Conservation (phyloP, 2,329 filamentous ascomycete species). For the Davidsoniella virescens region DNA sequence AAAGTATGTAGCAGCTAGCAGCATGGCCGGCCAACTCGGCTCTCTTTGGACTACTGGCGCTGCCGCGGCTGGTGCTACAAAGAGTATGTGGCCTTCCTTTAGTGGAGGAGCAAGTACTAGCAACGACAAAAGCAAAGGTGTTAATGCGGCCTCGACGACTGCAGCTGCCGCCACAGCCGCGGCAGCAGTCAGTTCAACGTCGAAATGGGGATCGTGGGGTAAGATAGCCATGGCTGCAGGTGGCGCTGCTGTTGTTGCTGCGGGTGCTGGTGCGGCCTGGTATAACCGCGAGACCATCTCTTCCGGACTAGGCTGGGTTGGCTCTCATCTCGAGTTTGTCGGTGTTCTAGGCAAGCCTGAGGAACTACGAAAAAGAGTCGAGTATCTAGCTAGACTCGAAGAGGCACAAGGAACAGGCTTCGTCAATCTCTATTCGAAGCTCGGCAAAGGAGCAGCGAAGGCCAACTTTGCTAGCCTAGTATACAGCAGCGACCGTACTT, state of each 20-base stretch:
- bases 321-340: constrained; percentile 85
- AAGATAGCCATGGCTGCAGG: constrained; percentile 75
- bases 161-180: constrained; percentile 19
- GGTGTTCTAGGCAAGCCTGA: constrained; percentile 73
- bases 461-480: constrained; percentile 8
- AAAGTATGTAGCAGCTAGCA: constrained; percentile 60
- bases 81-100: not conserved
- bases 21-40: constrained; percentile 51
- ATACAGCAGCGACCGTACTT: constrained; percentile 44
- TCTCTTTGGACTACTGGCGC: constrained; percentile 39
- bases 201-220: constrained; percentile 63
- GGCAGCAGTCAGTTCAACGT: constrained; percentile 15
- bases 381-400: constrained; percentile 48
- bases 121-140: constrained; percentile 6
- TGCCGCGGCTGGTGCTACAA: not conserved
- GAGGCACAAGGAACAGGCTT: constrained; percentile 57
- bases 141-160: constrained; percentile 17
- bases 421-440: constrained; percentile 70
- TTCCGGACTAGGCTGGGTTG: constrained; percentile 64
- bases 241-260: constrained; percentile 66
- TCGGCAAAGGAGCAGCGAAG: constrained; percentile 50
- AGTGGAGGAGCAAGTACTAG: not conserved
- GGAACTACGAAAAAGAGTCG: constrained; percentile 60
- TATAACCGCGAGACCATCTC: constrained; percentile 66
- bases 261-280: constrained; percentile 73